A percentile compares a stretch with the other conserved stretches of the same genome.
Evolutionary conservation across 2,329 filamentous ascomycete genomes (phyloP).

Genomic region (Colletotrichum liriopes): DNA sequence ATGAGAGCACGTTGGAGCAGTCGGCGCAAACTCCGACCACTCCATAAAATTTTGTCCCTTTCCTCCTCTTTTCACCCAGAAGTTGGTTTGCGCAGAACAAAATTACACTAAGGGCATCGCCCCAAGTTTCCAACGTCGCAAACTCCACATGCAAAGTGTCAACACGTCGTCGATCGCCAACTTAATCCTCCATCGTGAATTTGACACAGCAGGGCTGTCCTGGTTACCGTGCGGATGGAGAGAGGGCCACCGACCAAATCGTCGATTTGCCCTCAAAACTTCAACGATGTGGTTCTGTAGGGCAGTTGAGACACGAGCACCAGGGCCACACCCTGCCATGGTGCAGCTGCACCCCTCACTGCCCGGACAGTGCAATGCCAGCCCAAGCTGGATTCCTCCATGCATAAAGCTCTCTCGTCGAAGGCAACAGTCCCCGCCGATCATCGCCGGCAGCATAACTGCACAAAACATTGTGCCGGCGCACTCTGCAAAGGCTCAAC

Average conservation of each 20-base stretch:
- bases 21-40: slow-evolving; percentile 35
- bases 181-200: slow-evolving; percentile 29
- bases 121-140: slow-evolving; percentile 31
- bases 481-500: slow-evolving; percentile 6
- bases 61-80: neutral
- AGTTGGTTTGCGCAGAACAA: slow-evolving; percentile 20
- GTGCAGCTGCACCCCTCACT: slow-evolving; percentile 38
- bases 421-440: slow-evolving; percentile 18
- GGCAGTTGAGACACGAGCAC: slow-evolving; percentile 33
- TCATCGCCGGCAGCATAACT: slow-evolving; percentile 27
- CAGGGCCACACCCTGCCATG: slow-evolving; percentile 35
- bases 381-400: slow-evolving; percentile 31
- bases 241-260: slow-evolving; percentile 30
- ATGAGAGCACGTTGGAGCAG: slow-evolving; percentile 15
- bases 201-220: slow-evolving; percentile 23
- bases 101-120: slow-evolving; percentile 33
- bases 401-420: slow-evolving; percentile 36
- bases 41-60: neutral
- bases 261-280: slow-evolving; percentile 30
- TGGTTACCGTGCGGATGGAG: slow-evolving; percentile 23
- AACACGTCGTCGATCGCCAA: slow-evolving; percentile 37
- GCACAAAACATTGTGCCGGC: slow-evolving; percentile 34
- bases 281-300: slow-evolving; percentile 30
- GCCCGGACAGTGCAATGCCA: slow-evolving; percentile 33
- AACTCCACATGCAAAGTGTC: slow-evolving; percentile 29